Evolutionary conservation across 768 basidiomycete species (phyloP).

Genomic region (Cubamyces lactineus): DNA sequence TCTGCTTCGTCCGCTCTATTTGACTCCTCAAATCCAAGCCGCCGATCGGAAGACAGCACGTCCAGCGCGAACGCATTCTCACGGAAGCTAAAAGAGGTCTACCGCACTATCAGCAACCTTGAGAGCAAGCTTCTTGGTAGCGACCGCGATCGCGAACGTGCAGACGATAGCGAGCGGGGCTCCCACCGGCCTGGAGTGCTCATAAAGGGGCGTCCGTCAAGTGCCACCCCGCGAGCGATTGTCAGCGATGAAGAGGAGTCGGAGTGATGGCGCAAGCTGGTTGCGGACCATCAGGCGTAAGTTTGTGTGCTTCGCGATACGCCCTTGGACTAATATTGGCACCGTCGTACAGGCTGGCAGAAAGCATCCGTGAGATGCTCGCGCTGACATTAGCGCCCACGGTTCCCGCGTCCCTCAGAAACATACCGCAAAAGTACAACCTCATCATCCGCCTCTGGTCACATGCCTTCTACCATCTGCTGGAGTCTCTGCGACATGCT

Average conservation of each 20-base stretch:
- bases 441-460: slow-evolving; percentile 95
- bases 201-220: slow-evolving; percentile 38
- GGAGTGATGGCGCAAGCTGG: slow-evolving; percentile 74
- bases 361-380: slow-evolving; percentile 87
- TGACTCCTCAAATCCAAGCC: slow-evolving; percentile 55
- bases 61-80: slow-evolving; percentile 68
- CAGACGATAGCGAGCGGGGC: slow-evolving; percentile 32
- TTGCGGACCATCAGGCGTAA: slow-evolving; percentile 83
- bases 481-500: slow-evolving; percentile 87
- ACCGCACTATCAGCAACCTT: slow-evolving; percentile 78
- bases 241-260: slow-evolving; percentile 60
- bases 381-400: slow-evolving; percentile 83
- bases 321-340: slow-evolving; percentile 2
- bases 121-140: slow-evolving; percentile 70
- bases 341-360: slow-evolving; percentile 66
- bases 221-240: slow-evolving; percentile 32
- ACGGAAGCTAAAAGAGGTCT: slow-evolving; percentile 76
- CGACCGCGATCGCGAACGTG: slow-evolving; percentile 40
- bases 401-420: slow-evolving; percentile 85
- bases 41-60: slow-evolving; percentile 43
- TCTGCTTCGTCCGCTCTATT: slow-evolving; percentile 74
- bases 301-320: slow-evolving; percentile 35
- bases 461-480: slow-evolving; percentile 84
- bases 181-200: slow-evolving; percentile 48
- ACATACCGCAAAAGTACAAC: slow-evolving; percentile 93